phyloP scores from a whole-genome alignment of 345 rosid genomes.

The Hypericum androsaemum region DNA sequence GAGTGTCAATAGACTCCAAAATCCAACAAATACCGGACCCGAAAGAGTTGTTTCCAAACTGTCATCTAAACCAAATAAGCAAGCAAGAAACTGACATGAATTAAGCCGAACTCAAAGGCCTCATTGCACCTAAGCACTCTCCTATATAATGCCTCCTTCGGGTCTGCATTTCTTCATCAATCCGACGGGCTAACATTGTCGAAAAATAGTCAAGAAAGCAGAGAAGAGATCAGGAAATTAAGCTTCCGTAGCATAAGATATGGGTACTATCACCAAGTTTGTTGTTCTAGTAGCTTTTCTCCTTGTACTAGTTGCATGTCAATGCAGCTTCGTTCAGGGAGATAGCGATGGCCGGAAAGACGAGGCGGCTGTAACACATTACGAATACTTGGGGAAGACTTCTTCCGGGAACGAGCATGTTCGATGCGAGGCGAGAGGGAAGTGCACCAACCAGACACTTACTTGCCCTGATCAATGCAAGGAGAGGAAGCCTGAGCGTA shows the following conservation, averaged over 20 bases:
- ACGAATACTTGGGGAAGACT: constrained; percentile 19
- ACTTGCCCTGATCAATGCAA: constrained; percentile 64
- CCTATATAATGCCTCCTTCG: too few relatives aligned
- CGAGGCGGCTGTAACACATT: constrained; percentile 51
- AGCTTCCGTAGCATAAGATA: too few relatives aligned
- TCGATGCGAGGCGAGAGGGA: constrained; percentile 46
- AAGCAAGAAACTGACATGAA: constrained; percentile 6
- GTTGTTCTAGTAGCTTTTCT: constrained; percentile 9
- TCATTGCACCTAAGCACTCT: constrained; percentile 5
- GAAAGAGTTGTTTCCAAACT: constrained; percentile 11
- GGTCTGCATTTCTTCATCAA: too few relatives aligned
- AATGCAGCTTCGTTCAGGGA: constrained; percentile 18
- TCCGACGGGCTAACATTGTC: too few relatives aligned
- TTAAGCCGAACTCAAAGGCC: constrained; percentile 14
- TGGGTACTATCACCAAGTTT: not conserved
- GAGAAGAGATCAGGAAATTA: too few relatives aligned
- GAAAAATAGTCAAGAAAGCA: too few relatives aligned
- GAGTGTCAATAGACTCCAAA: too few relatives aligned
- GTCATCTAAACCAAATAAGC: constrained; percentile 6
- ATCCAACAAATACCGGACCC: too few relatives aligned
- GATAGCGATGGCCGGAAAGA: constrained; percentile 1
- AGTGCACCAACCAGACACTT: constrained; percentile 37
- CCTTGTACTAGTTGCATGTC: constrained; percentile 13
- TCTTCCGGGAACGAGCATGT: constrained; percentile 41
- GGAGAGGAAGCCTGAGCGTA: constrained; percentile 47